Conservation (phyloP, 2,329 filamentous ascomycete genomes). For the Pezicula neosporulosa region DNA sequence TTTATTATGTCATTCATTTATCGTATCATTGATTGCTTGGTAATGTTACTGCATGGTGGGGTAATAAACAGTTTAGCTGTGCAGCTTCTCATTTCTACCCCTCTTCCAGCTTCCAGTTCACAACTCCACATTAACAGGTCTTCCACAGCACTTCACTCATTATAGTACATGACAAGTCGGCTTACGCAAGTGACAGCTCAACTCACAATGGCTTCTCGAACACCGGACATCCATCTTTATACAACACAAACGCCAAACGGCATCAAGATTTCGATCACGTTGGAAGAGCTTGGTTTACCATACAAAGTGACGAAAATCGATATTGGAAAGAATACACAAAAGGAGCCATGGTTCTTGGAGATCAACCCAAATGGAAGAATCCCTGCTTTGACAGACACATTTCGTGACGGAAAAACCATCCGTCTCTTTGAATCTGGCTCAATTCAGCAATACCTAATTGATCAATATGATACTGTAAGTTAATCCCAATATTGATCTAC, state of each 20-base stretch:
- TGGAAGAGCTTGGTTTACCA: conserved; percentile 81
- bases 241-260: conserved; percentile 84
- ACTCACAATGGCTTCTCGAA: conserved; percentile 38
- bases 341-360: conserved; percentile 81
- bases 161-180: conserved; percentile 15
- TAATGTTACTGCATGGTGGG: no score
- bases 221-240: conserved; percentile 31
- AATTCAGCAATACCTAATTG: conserved; percentile 81
- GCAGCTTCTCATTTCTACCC: no score
- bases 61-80: no score
- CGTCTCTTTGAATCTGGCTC: conserved; percentile 79
- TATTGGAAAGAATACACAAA: conserved; percentile 74
- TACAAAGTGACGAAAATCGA: conserved; percentile 73
- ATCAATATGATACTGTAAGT: conserved; percentile 63
- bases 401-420: conserved; percentile 69
- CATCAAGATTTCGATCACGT: conserved; percentile 81
- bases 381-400: conserved; percentile 79
- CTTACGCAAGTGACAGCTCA: conserved; percentile 17
- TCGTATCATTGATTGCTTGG: no score
- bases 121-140: background rate
- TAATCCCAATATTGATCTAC: background rate
- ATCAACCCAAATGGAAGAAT: conserved; percentile 95
- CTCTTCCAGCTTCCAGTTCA: background rate
- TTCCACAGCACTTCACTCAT: background rate
- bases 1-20: no score